phyloP scores from a whole-genome alignment of 129 eudicot genomes.

The Saposhnikovia divaricata region DNA sequence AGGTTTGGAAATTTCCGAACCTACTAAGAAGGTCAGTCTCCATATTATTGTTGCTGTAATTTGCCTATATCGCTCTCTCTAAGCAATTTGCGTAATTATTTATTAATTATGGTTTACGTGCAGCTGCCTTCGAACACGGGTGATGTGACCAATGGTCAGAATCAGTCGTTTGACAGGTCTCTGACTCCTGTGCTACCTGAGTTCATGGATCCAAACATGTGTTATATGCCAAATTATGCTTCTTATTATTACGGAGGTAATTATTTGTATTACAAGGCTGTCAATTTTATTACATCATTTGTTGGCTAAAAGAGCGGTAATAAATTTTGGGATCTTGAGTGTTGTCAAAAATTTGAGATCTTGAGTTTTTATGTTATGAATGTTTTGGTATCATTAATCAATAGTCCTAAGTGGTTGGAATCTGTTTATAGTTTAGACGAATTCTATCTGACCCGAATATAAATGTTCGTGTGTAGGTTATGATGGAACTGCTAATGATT shows the following conservation, averaged over 20 bases:
- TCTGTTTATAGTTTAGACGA: neutral
- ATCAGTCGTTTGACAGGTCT: constrained; percentile 40
- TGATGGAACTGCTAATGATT: constrained; percentile 54
- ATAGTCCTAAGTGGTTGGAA: neutral
- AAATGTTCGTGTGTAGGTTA: constrained; percentile 26
- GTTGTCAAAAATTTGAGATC: too few relatives aligned
- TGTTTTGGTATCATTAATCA: too few relatives aligned
- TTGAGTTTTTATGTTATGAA: too few relatives aligned
- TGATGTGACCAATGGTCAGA: constrained; percentile 32
- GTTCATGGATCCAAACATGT: constrained; percentile 46
- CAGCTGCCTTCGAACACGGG: constrained; percentile 29
- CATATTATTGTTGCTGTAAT: neutral
- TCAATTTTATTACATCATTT: too few relatives aligned
- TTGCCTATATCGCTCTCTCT: neutral
- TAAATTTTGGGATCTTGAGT: too few relatives aligned
- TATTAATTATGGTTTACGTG: neutral
- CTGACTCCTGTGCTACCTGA: constrained; percentile 45
- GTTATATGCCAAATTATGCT: constrained; percentile 51
- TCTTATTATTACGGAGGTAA: constrained; percentile 64
- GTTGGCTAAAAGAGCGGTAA: too few relatives aligned
- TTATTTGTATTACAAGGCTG: neutral
- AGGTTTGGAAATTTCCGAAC: constrained; percentile 51
- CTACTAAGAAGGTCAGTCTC: constrained; percentile 59
- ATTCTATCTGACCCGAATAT: neutral
- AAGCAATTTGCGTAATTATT: neutral